These are phyloP conservation scores for Verticillium klebahnii DNA, from an alignment of 2,329 filamentous ascomycete genomes.

Conservation along the genomic window DNA sequence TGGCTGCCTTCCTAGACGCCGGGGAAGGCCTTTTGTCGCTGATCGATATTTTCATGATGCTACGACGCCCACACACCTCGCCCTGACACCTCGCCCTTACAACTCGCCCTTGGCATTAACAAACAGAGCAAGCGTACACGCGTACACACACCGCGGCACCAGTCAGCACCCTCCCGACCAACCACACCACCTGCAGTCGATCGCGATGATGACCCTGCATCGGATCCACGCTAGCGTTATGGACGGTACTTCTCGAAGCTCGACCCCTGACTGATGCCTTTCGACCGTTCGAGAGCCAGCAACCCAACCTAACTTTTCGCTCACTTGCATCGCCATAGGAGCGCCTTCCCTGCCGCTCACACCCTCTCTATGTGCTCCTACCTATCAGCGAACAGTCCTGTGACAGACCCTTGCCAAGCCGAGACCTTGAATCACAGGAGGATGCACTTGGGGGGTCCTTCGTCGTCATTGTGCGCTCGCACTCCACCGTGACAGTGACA, in stretches of 20 bases:
- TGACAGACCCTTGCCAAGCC: not conserved
- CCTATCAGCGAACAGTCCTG: not conserved
- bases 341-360: not conserved
- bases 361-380: no score
- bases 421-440: not conserved
- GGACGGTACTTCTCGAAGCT: not conserved
- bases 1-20: not conserved
- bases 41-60: not conserved
- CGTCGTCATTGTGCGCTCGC: not conserved
- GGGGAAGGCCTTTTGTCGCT: not conserved
- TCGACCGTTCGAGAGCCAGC: not conserved
- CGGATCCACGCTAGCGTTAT: constrained; percentile 2
- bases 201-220: not conserved
- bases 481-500: no score
- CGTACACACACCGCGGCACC: not conserved
- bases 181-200: not conserved
- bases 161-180: not conserved
- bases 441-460: not conserved
- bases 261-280: not conserved
- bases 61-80: not conserved
- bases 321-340: not conserved
- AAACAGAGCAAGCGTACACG: not conserved
- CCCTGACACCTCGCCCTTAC: not conserved
- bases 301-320: not conserved
- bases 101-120: not conserved